Evolutionary conservation across 345 rosid genomes (phyloP), one percentile per base, ranked within the genome.

Genomic region (Pugionium cornutum): DNA sequence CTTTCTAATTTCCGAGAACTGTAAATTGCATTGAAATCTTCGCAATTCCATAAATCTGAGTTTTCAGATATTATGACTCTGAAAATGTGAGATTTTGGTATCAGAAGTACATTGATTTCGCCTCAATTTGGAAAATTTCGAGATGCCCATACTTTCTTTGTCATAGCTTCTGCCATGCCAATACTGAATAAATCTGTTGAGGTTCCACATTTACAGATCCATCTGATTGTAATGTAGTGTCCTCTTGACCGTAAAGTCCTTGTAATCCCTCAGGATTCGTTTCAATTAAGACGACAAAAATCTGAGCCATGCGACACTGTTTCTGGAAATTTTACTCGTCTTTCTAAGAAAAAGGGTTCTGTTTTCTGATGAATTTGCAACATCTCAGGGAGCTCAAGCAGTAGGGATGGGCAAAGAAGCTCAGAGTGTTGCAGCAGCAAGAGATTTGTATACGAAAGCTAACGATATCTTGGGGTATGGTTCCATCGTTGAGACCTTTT

Each of bases 371-470:
- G 18, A 48, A 10, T 48, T 58, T 54, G 50, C 9, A 31, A 47
- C 59, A 2, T 60, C 68, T 61, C 62, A 95, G 99, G 99, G 99
- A 64, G 97, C 97, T 66, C 96, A 95, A 83, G 85, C 92, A 3
- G 76, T 89, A 49, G 99, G 99, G 41, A 95, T 95, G 99, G 99
- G 99, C 11, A 83, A 87, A 78, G 99, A 91, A 34, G 87, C 95
- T 42, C 96, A 87, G 66, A 76, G 72, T 54, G 83, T 89, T 58
- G 83, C 83, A 5, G 80, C 89, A 58, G 99, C 97, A 39, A 87
- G 81, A 37, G 89, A 82, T 26, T 76, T 95, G 70, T 95, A 83
- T 74, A 78, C 75, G 54, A 95, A 81, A 76, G 99, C 99, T 36
- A 87, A 87, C 48, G 83, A 91, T 72, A 81, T 88, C 32, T 75